Evolutionary conservation across 805 yeast genomes (phyloP).

Genomic region (Cyberlindnera petersonii): DNA sequence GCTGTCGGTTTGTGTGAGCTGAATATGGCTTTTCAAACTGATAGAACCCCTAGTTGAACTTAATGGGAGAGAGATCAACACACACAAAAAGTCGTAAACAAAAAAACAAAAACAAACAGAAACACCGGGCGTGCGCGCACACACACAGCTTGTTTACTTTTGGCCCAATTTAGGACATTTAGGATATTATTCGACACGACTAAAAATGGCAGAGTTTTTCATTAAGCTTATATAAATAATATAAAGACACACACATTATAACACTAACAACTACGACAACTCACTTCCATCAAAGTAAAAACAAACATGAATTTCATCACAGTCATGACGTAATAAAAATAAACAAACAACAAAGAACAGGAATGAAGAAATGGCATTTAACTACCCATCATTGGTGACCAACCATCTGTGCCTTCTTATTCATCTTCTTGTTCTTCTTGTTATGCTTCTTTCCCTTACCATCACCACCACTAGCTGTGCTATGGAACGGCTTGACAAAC

Average conservation of each 20-base stretch:
- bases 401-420: conserved; percentile 13
- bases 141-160: conserved; percentile 11
- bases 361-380: too few relatives aligned
- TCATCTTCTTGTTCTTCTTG: conserved; percentile 60
- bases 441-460: conserved; percentile 59
- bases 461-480: conserved; percentile 34
- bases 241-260: too few relatives aligned
- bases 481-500: conserved; percentile 74
- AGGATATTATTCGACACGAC: too few relatives aligned
- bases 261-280: too few relatives aligned
- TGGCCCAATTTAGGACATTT: conserved; percentile 11
- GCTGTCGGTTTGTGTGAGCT: not conserved
- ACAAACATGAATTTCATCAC: conserved; percentile 6
- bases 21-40: not conserved
- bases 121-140: too few relatives aligned
- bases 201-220: too few relatives aligned
- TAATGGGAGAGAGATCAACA: not conserved
- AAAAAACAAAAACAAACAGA: conserved; percentile 12
- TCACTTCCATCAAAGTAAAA: too few relatives aligned
- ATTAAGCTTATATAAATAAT: too few relatives aligned
- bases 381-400: conserved; percentile 3
- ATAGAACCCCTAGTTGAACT: not conserved
- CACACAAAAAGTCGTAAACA: not conserved
- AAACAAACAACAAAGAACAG: not conserved
- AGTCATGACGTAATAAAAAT: conserved; percentile 4